Evolutionary conservation across 164 flowering plant species (phyloP).

Genomic region (Nelumbo lutea): DNA sequence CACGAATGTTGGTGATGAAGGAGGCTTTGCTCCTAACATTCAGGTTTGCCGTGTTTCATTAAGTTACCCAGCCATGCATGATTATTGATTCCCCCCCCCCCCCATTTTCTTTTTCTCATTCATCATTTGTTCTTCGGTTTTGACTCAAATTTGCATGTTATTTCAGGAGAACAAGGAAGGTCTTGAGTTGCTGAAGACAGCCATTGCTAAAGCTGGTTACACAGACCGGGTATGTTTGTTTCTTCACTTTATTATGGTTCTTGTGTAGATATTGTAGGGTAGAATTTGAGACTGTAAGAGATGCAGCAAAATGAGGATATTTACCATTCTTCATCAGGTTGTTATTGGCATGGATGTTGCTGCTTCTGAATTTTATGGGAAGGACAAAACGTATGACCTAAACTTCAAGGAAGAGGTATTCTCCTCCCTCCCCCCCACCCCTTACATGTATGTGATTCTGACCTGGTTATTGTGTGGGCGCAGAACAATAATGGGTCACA

Average conservation of each 20-base stretch:
- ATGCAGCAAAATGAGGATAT: not conserved
- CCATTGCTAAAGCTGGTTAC: constrained; percentile 91
- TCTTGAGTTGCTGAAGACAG: constrained; percentile 84
- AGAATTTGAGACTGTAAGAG: not conserved
- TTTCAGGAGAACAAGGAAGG: constrained; percentile 91
- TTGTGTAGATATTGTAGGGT: no score
- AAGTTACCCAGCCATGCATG: not conserved
- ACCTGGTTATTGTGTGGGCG: constrained; percentile 3
- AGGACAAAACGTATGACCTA: constrained; percentile 76
- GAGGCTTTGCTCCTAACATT: constrained; percentile 95
- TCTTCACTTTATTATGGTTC: not conserved
- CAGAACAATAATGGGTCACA: constrained; percentile 79
- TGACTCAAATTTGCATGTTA: not conserved
- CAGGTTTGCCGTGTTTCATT: constrained; percentile 36
- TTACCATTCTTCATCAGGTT: constrained; percentile 35
- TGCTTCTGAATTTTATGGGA: constrained; percentile 78
- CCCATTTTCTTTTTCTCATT: not conserved
- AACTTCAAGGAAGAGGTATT: constrained; percentile 87
- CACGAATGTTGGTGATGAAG: constrained; percentile 96
- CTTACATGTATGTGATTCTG: not conserved
- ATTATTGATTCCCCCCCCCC: not conserved
- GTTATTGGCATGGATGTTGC: constrained; percentile 99
- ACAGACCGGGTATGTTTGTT: constrained; percentile 50
- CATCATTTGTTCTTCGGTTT: not conserved
- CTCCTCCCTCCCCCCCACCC: not conserved